These are phyloP conservation scores for Boletus rubroflammeus DNA, from an alignment of 768 basidiomycete genomes.

Conservation along the genomic window DNA sequence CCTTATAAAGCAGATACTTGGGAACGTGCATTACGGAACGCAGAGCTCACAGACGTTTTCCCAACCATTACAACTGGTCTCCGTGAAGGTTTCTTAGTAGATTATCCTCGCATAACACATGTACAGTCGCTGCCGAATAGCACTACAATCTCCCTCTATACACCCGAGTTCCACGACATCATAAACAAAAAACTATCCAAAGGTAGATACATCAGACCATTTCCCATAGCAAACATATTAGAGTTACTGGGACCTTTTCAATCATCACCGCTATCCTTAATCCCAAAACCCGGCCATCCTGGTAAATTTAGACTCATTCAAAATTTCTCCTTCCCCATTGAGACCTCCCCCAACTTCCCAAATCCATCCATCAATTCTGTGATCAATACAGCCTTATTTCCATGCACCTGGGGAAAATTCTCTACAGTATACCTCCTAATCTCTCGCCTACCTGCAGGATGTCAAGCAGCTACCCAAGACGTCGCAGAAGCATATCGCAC, in stretches of 20 bases:
- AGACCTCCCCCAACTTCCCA: rapidly evolving
- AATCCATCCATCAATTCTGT: neutral
- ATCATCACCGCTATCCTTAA: neutral
- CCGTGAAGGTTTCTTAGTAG: neutral
- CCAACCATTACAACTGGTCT: neutral
- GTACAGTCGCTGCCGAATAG: neutral
- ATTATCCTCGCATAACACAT: neutral
- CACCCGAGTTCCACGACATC: neutral
- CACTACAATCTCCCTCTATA: neutral
- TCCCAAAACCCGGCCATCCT: neutral
- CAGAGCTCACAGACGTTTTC: neutral
- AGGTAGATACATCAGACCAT: neutral
- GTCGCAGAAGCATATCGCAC: neutral
- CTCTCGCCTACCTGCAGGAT: too few species aligned
- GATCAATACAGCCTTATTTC: neutral
- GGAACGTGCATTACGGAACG: rapidly evolving
- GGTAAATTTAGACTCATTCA: neutral
- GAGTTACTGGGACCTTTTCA: neutral
- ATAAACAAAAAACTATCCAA: neutral
- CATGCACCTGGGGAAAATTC: constrained; percentile 1
- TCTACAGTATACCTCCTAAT: neutral
- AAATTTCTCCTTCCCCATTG: neutral
- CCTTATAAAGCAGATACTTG: neutral
- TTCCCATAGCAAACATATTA: rapidly evolving
- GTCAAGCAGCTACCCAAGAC: too few species aligned